These are phyloP conservation scores for Hymenoscyphus fraxineus DNA, from an alignment of 2,329 filamentous ascomycete genomes.

Conservation along the genomic window DNA sequence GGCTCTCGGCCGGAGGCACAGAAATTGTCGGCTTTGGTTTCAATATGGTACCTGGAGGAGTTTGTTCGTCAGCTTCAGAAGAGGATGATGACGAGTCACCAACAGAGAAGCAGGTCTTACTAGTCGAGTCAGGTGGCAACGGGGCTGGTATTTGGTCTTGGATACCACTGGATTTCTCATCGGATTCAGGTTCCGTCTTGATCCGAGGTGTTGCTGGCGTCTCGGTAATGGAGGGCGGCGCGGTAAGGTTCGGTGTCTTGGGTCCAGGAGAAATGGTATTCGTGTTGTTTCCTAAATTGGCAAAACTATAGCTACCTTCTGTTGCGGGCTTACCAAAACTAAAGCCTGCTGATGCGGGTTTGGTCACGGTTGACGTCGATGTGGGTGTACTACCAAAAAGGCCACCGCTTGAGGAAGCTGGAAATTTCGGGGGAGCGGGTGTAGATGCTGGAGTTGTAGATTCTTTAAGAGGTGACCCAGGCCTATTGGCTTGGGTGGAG, in stretches of 20 bases:
- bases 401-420: constrained; percentile 17
- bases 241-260: constrained; percentile 19
- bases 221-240: constrained; percentile 11
- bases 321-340: constrained; percentile 24
- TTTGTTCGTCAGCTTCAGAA: constrained; percentile 38
- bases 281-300: constrained; percentile 13
- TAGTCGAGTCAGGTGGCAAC: constrained; percentile 43
- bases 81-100: constrained; percentile 43
- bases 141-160: constrained; percentile 35
- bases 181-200: constrained; percentile 27
- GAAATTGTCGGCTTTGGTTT: constrained; percentile 18
- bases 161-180: constrained; percentile 18
- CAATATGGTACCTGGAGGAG: constrained; percentile 39
- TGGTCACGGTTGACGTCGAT: constrained; percentile 11
- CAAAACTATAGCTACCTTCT: constrained; percentile 20
- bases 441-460: constrained; percentile 10
- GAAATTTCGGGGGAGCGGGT: constrained; percentile 13
- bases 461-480: constrained; percentile 5
- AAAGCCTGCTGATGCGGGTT: constrained; percentile 20
- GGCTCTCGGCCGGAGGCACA: constrained; percentile 7
- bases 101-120: constrained; percentile 33
- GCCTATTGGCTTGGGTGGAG: not conserved
- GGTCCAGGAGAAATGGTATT: constrained; percentile 13
- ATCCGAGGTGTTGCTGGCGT: constrained; percentile 25
- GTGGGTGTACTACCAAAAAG: constrained; percentile 13